These are phyloP conservation scores for Penicillium argentinense DNA, from an alignment of 495 filamentous ascomycete species.

Conservation along the genomic window DNA sequence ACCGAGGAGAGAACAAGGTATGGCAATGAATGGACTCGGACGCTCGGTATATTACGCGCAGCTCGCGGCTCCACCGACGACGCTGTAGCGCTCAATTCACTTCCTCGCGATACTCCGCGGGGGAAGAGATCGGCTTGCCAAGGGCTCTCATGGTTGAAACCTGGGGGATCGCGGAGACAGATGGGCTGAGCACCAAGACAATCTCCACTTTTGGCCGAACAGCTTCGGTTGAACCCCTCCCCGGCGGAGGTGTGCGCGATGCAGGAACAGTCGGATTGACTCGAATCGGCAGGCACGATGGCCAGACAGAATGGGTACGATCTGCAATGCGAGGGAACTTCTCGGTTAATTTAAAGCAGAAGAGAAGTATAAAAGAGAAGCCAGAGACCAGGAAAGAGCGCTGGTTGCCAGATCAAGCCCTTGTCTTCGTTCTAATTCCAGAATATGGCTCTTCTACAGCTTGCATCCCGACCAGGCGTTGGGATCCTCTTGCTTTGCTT, in stretches of 20 bases:
- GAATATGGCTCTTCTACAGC: too few relatives aligned
- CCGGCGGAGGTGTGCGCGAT: background rate
- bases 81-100: background rate
- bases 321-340: background rate
- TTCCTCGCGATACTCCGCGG: background rate
- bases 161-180: background rate
- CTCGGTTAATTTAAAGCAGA: too few relatives aligned
- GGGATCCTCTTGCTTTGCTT: conserved; percentile 7
- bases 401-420: too few relatives aligned
- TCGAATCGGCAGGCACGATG: background rate
- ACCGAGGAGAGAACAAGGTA: too few relatives aligned
- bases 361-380: too few relatives aligned
- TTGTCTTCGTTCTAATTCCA: too few relatives aligned
- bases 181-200: background rate
- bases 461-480: conserved; percentile 6
- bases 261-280: too few relatives aligned
- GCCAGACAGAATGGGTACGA: background rate
- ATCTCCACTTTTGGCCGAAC: background rate
- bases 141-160: background rate
- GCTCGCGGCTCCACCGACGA: too few relatives aligned
- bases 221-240: background rate
- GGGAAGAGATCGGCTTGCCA: background rate
- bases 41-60: too few relatives aligned
- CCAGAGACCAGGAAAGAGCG: too few relatives aligned
- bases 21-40: too few relatives aligned